Conservation (phyloP, 179 eudicot genomes). For the Gypsophila paniculata region DNA sequence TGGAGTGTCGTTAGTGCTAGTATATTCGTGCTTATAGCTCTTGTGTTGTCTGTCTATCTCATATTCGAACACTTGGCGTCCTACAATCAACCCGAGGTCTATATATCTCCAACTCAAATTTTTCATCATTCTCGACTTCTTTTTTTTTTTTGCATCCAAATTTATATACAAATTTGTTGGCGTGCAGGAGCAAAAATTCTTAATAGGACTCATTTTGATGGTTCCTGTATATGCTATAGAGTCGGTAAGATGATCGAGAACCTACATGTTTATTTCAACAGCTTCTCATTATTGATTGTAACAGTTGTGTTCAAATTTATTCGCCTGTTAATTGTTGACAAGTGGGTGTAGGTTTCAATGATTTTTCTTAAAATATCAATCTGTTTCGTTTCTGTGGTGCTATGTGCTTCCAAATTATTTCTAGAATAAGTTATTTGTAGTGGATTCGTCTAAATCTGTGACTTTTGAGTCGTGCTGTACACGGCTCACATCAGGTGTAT, state of each 20-base stretch:
- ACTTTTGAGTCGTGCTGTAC: no score
- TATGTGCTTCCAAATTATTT: no score
- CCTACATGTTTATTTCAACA: no score
- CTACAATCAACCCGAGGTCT: slow-evolving; percentile 91
- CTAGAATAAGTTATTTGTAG: neutral
- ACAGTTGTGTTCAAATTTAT: neutral
- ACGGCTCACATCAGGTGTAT: neutral
- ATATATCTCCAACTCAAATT: slow-evolving; percentile 11
- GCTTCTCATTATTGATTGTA: neutral
- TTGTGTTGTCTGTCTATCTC: slow-evolving; percentile 72
- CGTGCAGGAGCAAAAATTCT: slow-evolving; percentile 88
- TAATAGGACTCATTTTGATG: slow-evolving; percentile 91
- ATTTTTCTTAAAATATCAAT: no score
- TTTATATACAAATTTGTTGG: no score
- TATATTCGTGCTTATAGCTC: slow-evolving; percentile 70
- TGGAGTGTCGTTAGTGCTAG: slow-evolving; percentile 73
- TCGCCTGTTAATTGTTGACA: neutral
- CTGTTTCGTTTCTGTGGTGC: no score
- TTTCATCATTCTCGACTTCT: neutral
- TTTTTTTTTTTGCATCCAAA: no score
- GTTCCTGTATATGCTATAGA: slow-evolving; percentile 97
- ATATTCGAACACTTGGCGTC: slow-evolving; percentile 81
- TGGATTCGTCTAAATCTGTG: neutral
- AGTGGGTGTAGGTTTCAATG: neutral
- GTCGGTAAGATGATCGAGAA: slow-evolving; percentile 49